Percentiles rank a stretch among this genome's conserved stretches.
These are phyloP conservation scores for Alternaria sp. DNA, from an alignment of 2,329 filamentous ascomycete genomes.

Conservation along the genomic window DNA sequence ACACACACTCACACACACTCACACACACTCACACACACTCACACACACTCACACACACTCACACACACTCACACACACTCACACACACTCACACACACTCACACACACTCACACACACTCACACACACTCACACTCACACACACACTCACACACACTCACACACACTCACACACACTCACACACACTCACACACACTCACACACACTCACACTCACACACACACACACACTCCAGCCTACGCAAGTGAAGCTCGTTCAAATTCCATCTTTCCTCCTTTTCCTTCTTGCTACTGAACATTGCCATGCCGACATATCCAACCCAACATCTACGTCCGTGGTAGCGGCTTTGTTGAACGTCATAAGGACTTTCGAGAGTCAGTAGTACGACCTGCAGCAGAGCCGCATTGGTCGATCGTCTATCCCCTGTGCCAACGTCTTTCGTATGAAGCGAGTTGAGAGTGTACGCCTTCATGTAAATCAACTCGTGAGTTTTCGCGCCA, in stretches of 20 bases:
- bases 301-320: not conserved
- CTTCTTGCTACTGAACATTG: not conserved
- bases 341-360: constrained; percentile 4
- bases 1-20: no score
- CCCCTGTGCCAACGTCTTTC: constrained; percentile 5
- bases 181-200: no score
- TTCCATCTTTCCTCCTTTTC: not conserved
- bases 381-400: constrained; percentile 20
- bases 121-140: no score
- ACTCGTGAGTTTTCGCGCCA: no score
- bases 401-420: constrained; percentile 19
- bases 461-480: not conserved
- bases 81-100: no score
- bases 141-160: no score
- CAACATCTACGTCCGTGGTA: not conserved
- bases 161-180: no score
- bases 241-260: not conserved
- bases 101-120: no score
- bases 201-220: no score
- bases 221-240: not conserved
- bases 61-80: no score
- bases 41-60: no score
- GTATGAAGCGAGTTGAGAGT: not conserved
- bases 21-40: no score
- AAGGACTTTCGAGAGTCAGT: not conserved